Evolutionary conservation across 768 basidiomycete genomes (phyloP).

Genomic region (Tulasnella sp.): DNA sequence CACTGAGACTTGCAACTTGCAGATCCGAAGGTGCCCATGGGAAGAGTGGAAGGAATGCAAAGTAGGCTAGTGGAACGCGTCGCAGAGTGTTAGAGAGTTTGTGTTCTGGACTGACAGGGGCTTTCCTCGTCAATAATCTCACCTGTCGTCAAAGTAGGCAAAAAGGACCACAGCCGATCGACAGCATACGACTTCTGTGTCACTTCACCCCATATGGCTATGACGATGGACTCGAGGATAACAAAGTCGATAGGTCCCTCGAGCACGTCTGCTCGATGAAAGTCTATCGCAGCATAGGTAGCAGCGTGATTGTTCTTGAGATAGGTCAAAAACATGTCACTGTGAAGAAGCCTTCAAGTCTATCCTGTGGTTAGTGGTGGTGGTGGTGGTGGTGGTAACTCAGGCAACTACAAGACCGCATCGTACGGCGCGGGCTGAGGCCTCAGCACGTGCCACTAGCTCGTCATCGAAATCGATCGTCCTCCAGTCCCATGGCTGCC

Average conservation of each 20-base stretch:
- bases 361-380: no score
- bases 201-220: constrained; percentile 50
- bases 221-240: constrained; percentile 18
- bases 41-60: constrained; percentile 61
- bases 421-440: no score
- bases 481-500: no score
- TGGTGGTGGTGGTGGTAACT: no score
- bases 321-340: constrained; percentile 7
- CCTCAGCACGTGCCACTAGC: no score
- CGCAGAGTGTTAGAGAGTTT: background rate
- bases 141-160: constrained; percentile 61
- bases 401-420: no score
- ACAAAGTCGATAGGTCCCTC: constrained; percentile 12
- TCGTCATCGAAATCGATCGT: no score
- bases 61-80: constrained; percentile 38
- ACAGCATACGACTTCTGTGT: constrained; percentile 81
- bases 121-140: background rate
- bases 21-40: constrained; percentile 32
- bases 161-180: constrained; percentile 66
- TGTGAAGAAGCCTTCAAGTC: background rate
- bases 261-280: constrained; percentile 3
- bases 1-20: constrained; percentile 51
- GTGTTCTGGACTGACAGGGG: background rate
- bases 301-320: background rate
- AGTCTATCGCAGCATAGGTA: background rate